Conservation (phyloP, 805 yeast genomes). For the Hanseniaspora vineae region DNA sequence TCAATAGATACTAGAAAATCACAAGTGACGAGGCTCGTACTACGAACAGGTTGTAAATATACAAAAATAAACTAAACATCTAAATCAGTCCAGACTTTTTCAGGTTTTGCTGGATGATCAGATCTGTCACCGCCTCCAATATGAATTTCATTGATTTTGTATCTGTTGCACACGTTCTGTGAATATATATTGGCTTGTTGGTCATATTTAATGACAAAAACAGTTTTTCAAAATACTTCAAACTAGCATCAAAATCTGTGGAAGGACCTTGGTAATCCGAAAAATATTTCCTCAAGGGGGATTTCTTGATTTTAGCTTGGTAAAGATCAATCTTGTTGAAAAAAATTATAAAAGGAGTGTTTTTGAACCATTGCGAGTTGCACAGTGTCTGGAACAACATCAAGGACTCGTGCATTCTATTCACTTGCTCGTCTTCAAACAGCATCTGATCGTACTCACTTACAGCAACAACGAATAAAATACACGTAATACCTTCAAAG, state of each 20-base stretch:
- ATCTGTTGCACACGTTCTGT: slow-evolving; percentile 93
- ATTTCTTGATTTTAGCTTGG: slow-evolving; percentile 48
- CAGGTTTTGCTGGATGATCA: slow-evolving; percentile 73
- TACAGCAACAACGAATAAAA: slow-evolving; percentile 77
- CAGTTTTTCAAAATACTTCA: slow-evolving; percentile 55
- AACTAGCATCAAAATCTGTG: slow-evolving; percentile 51
- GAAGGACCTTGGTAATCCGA: slow-evolving; percentile 66
- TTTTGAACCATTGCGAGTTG: slow-evolving; percentile 72
- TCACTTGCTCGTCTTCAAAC: slow-evolving; percentile 80
- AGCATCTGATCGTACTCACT: slow-evolving; percentile 87
- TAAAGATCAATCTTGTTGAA: slow-evolving; percentile 81
- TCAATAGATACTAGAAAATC: no score
- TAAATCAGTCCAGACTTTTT: slow-evolving; percentile 63
- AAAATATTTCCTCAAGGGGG: slow-evolving; percentile 60
- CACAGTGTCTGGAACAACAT: slow-evolving; percentile 71
- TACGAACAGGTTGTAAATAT: no score
- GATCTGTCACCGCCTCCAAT: slow-evolving; percentile 82
- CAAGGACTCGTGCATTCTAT: slow-evolving; percentile 84
- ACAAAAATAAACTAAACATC: neutral
- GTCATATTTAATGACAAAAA: slow-evolving; percentile 52
- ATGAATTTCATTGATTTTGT: slow-evolving; percentile 81
- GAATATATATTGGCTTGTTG: slow-evolving; percentile 71
- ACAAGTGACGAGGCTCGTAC: no score
- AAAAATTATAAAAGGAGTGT: slow-evolving; percentile 81
- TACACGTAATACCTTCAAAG: slow-evolving; percentile 80